Evolutionary conservation across 164 flowering plant genomes (phyloP).

Genomic region (Aristolochia fimbriata): DNA sequence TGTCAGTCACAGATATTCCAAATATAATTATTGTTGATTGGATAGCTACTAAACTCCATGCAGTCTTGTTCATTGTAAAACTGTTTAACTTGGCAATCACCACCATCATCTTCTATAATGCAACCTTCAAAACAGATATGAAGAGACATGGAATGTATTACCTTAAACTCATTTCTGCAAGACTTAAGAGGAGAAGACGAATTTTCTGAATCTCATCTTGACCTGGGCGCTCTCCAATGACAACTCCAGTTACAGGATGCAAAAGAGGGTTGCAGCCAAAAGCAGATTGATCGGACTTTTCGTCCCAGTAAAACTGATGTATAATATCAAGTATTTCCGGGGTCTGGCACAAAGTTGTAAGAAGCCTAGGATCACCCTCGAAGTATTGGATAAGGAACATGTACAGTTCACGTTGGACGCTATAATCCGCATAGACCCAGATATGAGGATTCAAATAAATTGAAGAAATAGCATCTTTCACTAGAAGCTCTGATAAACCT

Average conservation of each 20-base stretch:
- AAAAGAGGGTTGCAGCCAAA: conserved; percentile 52
- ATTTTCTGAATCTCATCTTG: conserved; percentile 81
- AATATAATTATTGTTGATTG: too few relatives aligned
- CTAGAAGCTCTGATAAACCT: conserved; percentile 79
- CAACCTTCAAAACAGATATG: neutral
- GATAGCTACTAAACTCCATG: too few relatives aligned
- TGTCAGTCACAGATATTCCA: conserved; percentile 15
- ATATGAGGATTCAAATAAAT: conserved; percentile 83
- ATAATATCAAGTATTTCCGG: conserved; percentile 80
- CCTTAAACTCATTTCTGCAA: conserved; percentile 99
- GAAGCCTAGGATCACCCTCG: conserved; percentile 77
- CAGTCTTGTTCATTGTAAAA: too few relatives aligned
- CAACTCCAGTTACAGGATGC: conserved; percentile 43
- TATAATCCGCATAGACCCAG: conserved; percentile 71
- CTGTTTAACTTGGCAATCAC: too few relatives aligned
- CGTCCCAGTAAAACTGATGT: conserved; percentile 74
- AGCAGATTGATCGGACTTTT: conserved; percentile 33
- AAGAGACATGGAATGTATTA: conserved; percentile 10
- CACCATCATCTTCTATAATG: too few relatives aligned
- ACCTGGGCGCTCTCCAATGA: conserved; percentile 64
- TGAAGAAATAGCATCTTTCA: conserved; percentile 63
- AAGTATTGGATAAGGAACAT: conserved; percentile 91
- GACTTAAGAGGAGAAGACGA: conserved; percentile 88
- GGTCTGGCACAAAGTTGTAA: conserved; percentile 59
- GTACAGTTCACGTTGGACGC: conserved; percentile 86